Conservation (phyloP, 768 basidiomycete genomes). For the Rhodotorula sphaerocarpa region DNA sequence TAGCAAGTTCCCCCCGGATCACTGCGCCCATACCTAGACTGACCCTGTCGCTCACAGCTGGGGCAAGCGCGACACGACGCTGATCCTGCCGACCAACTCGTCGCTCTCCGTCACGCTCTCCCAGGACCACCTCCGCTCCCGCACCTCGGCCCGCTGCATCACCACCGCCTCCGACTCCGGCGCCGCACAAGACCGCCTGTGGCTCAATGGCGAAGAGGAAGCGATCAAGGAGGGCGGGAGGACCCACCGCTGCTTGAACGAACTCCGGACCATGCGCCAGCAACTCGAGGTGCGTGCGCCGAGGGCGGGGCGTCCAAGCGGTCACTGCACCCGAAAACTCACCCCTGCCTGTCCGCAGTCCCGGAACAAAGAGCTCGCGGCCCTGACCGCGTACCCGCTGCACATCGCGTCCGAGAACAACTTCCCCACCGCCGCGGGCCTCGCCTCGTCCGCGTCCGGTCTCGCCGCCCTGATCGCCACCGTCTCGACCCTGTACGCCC, state of each 20-base stretch:
- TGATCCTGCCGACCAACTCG: constrained; percentile 94
- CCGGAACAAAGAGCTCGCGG: constrained; percentile 20
- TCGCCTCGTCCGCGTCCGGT: constrained; percentile 93
- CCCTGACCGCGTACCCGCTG: constrained; percentile 65
- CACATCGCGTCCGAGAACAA: constrained; percentile 95
- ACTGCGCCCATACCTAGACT: too few relatives aligned
- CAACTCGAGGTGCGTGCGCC: constrained; percentile 54
- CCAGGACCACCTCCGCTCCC: constrained; percentile 89
- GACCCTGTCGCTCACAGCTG: constrained; percentile 48
- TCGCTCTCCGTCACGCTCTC: constrained; percentile 96
- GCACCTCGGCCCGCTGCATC: constrained; percentile 69
- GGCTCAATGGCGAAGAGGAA: constrained; percentile 91
- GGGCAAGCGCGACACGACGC: constrained; percentile 93
- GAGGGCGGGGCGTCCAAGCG: too few relatives aligned
- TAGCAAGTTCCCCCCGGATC: constrained; percentile 4
- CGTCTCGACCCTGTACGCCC: constrained; percentile 72
- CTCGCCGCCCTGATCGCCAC: constrained; percentile 91
- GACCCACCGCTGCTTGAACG: constrained; percentile 71
- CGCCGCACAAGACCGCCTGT: constrained; percentile 69
- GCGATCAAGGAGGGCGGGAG: constrained; percentile 73
- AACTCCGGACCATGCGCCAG: constrained; percentile 71
- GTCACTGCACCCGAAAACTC: too few relatives aligned
- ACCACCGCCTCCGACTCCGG: constrained; percentile 51
- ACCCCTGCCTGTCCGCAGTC: neutral
- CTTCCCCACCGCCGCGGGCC: constrained; percentile 96